A percentile compares a stretch with the other conserved stretches of the same genome.
These are phyloP conservation scores for Musa troglodytarum DNA, from an alignment of 176 grass and related monocot species.

Conservation along the genomic window DNA sequence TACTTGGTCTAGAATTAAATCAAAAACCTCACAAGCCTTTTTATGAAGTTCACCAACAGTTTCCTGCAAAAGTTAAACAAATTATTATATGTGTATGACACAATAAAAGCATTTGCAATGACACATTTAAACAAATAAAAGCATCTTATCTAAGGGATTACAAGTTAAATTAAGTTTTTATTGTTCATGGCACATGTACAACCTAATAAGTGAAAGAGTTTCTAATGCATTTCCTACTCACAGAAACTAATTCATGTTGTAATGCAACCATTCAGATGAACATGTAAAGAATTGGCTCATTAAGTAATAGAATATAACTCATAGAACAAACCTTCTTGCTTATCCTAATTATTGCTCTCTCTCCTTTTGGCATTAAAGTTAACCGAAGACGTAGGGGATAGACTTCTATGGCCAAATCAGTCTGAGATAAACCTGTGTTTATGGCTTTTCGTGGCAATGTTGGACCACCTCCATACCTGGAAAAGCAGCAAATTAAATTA, in stretches of 20 bases:
- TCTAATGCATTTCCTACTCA: no score
- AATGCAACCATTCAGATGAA: no score
- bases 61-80: conserved; percentile 44
- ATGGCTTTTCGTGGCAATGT: conserved; percentile 87
- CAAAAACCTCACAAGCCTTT: conserved; percentile 78
- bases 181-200: no score
- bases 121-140: no score
- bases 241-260: no score
- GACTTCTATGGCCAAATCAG: conserved; percentile 96
- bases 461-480: conserved; percentile 94
- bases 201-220: no score
- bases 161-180: no score
- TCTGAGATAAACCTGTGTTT: conserved; percentile 89
- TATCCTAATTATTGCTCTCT: conserved; percentile 82
- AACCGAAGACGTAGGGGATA: conserved; percentile 94
- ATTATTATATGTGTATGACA: no score
- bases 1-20: conserved; percentile 81
- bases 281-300: background rate
- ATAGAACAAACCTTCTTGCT: conserved; percentile 74
- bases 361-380: conserved; percentile 71
- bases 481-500: conserved; percentile 2
- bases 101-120: no score
- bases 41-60: conserved; percentile 76
- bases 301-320: background rate
- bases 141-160: no score